Conservation (phyloP, 176 grass and related monocot genomes). For the Calamus simplicifolius region DNA sequence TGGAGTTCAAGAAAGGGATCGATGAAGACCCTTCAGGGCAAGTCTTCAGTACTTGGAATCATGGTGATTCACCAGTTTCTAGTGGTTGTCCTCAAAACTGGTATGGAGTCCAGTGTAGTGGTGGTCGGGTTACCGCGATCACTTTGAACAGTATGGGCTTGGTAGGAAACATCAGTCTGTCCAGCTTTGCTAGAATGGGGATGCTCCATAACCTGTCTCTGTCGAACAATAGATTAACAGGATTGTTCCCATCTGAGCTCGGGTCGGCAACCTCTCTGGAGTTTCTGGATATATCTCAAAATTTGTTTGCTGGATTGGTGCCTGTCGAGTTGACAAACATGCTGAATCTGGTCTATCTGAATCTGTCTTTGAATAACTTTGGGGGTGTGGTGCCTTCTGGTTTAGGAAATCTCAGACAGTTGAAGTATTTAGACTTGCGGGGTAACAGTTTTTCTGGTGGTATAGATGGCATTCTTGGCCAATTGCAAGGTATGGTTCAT, state of each 20-base stretch:
- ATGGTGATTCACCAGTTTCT: constrained; percentile 36
- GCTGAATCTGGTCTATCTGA: constrained; percentile 38
- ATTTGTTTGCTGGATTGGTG: constrained; percentile 43
- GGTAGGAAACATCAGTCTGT: constrained; percentile 56
- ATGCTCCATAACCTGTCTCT: constrained; percentile 77
- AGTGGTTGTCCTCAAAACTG: constrained; percentile 71
- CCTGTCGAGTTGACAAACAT: constrained; percentile 41
- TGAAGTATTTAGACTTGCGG: constrained; percentile 64
- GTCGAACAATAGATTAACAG: constrained; percentile 49
- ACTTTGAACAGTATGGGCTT: constrained; percentile 53
- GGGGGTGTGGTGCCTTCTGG: constrained; percentile 35
- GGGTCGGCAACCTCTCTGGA: constrained; percentile 37
- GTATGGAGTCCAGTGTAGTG: constrained; percentile 64
- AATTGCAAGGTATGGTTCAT: constrained; percentile 47
- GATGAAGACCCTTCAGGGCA: constrained; percentile 38
- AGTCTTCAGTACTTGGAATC: constrained; percentile 48
- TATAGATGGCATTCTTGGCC: constrained; percentile 48
- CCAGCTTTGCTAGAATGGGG: constrained; percentile 43
- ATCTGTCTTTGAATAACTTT: constrained; percentile 68
- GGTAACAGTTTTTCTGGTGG: constrained; percentile 48
- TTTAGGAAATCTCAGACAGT: constrained; percentile 46
- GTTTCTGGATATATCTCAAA: constrained; percentile 55
- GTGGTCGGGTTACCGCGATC: constrained; percentile 47
- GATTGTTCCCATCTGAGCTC: constrained; percentile 34
- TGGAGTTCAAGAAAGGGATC: constrained; percentile 64